A percentile compares a stretch with the other conserved stretches of the same genome.
These are phyloP conservation scores for Botrytis sinoallii DNA, from an alignment of 2,329 filamentous ascomycete genomes.

Conservation along the genomic window DNA sequence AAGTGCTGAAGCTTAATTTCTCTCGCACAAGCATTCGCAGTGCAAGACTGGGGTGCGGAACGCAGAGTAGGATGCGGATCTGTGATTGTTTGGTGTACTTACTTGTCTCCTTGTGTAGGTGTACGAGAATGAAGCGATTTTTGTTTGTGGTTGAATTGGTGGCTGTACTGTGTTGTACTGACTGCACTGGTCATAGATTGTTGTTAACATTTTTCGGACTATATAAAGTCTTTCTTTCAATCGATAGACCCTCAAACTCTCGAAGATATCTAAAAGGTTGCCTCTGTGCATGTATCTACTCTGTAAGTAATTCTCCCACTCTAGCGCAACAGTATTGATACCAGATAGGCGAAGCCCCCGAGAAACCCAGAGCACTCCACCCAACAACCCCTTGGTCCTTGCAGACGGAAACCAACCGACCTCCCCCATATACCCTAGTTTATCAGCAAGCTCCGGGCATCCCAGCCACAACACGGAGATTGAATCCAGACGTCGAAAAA, in stretches of 20 bases:
- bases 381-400: not conserved
- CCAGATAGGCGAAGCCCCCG: not conserved
- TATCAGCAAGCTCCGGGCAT: not conserved
- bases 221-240: not conserved
- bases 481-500: not conserved
- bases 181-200: not conserved
- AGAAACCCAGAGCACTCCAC: not conserved
- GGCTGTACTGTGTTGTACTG: not conserved
- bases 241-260: not conserved
- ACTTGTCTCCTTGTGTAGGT: not conserved
- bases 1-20: not conserved
- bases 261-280: not conserved
- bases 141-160: not conserved
- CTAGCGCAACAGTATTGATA: not conserved
- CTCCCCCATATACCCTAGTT: not conserved
- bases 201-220: not conserved
- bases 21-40: not conserved
- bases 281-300: not conserved
- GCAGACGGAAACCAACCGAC: not conserved
- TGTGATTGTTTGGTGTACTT: not conserved
- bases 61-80: not conserved
- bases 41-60: not conserved
- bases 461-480: conserved; percentile 2
- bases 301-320: not conserved
- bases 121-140: not conserved